Evolutionary conservation across 2,329 filamentous ascomycete genomes (phyloP).

Genomic region (Exophiala mesophila): DNA sequence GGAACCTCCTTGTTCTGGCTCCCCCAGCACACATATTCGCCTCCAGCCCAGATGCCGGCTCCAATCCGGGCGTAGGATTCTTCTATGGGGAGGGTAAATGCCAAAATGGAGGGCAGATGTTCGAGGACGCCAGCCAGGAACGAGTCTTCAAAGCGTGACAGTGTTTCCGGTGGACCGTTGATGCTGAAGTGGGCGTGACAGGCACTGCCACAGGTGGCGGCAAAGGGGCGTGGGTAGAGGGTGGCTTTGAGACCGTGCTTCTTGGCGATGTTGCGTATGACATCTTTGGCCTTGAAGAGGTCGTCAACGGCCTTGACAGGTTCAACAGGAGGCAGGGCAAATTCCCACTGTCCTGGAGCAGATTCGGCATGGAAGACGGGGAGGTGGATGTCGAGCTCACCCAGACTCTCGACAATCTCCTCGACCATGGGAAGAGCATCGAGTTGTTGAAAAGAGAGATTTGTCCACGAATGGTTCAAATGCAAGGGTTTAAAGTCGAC

Average conservation of each 20-base stretch:
- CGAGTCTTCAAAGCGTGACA: constrained; percentile 42
- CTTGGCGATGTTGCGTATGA: constrained; percentile 61
- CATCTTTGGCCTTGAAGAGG: constrained; percentile 65
- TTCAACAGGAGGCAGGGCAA: constrained; percentile 60
- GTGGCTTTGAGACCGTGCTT: constrained; percentile 62
- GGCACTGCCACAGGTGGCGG: constrained; percentile 56
- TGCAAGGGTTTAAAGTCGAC: constrained; percentile 46
- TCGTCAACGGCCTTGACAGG: constrained; percentile 66
- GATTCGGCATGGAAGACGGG: constrained; percentile 73
- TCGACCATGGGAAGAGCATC: constrained; percentile 56
- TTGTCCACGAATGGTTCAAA: constrained; percentile 66
- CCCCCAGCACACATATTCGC: constrained; percentile 74
- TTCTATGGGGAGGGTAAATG: constrained; percentile 63
- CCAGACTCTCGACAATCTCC: constrained; percentile 59
- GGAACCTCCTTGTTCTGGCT: constrained; percentile 74
- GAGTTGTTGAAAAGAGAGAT: constrained; percentile 58
- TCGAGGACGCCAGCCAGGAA: constrained; percentile 70
- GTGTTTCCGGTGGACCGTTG: constrained; percentile 37
- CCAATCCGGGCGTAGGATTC: constrained; percentile 64
- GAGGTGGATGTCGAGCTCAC: constrained; percentile 58
- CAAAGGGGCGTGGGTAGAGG: constrained; percentile 66
- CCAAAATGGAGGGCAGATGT: constrained; percentile 61
- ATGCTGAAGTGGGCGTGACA: constrained; percentile 68
- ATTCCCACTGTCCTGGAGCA: constrained; percentile 70
- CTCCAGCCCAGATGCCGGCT: constrained; percentile 72